Evolutionary conservation across 805 yeast genomes (phyloP).

Genomic region (Brettanomyces custersianus): DNA sequence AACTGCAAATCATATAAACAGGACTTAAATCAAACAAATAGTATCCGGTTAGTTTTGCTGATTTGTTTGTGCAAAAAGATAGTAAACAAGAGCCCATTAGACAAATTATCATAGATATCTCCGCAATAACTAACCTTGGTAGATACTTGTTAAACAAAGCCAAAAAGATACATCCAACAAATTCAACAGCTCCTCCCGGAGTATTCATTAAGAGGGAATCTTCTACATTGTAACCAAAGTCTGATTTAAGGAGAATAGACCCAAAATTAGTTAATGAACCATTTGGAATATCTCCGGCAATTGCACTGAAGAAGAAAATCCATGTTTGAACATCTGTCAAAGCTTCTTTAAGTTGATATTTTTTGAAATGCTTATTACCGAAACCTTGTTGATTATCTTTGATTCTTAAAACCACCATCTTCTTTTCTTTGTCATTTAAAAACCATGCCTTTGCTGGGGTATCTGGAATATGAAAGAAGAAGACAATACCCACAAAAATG

Average conservation of each 20-base stretch:
- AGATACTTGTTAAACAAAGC: conserved; percentile 14
- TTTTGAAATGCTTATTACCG: conserved; percentile 46
- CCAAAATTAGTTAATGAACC: conserved; percentile 45
- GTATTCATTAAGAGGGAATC: conserved; percentile 14
- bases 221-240: conserved; percentile 22
- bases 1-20: conserved; percentile 23
- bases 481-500: conserved; percentile 35
- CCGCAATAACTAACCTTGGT: neutral
- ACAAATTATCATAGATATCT: neutral
- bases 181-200: conserved; percentile 31
- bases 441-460: conserved; percentile 45
- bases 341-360: conserved; percentile 47
- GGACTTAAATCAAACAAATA: conserved; percentile 20
- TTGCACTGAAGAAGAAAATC: conserved; percentile 35
- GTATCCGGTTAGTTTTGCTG: conserved; percentile 14
- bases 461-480: conserved; percentile 34
- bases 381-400: conserved; percentile 53
- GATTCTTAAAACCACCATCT: conserved; percentile 44
- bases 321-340: conserved; percentile 41
- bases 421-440: conserved; percentile 36
- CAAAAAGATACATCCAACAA: conserved; percentile 22
- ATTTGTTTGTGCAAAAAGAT: neutral
- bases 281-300: conserved; percentile 42
- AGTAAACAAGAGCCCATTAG: conserved; percentile 1
- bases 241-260: conserved; percentile 30